Percentiles rank a stretch among this genome's conserved stretches.
Conservation (phyloP, 306 rosid species). For the Alnus rubra region DNA sequence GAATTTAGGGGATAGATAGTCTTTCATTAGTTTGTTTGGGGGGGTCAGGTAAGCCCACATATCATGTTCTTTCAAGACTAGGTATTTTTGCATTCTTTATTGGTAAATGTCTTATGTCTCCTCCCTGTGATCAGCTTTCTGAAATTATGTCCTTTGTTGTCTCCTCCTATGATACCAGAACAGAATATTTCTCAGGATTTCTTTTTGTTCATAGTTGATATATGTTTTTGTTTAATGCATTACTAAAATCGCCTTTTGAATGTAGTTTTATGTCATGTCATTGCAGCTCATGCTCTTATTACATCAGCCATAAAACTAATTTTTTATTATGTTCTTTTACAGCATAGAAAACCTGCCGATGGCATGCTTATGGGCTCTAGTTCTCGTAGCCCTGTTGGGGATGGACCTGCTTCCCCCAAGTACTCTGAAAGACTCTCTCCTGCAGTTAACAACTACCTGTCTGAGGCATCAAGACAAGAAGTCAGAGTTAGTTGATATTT, state of each 20-base stretch:
- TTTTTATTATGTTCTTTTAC: constrained; percentile 37
- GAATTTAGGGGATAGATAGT: background rate
- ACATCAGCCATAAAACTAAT: background rate
- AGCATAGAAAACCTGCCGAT: constrained; percentile 96
- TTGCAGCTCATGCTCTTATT: background rate
- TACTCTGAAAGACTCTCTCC: constrained; percentile 98
- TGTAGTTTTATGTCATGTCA: background rate
- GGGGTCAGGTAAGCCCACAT: background rate
- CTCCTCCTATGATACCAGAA: background rate
- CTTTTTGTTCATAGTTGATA: background rate
- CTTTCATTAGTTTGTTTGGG: background rate
- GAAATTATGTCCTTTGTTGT: background rate
- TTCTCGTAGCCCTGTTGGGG: constrained; percentile 90
- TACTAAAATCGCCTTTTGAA: background rate
- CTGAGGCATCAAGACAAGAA: constrained; percentile 98
- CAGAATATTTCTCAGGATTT: background rate
- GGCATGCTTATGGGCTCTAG: constrained; percentile 91
- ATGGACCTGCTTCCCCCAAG: constrained; percentile 88
- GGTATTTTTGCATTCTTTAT: background rate
- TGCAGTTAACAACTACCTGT: constrained; percentile 88
- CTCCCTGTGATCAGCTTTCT: background rate
- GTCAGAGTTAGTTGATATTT: constrained; percentile 73
- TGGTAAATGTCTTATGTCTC: background rate
- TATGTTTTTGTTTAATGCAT: background rate
- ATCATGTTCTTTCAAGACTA: background rate